Percentiles rank a stretch among this genome's conserved stretches.
phyloP scores from a whole-genome alignment of 352 stramenopile genomes.

The Peronospora destructor region DNA sequence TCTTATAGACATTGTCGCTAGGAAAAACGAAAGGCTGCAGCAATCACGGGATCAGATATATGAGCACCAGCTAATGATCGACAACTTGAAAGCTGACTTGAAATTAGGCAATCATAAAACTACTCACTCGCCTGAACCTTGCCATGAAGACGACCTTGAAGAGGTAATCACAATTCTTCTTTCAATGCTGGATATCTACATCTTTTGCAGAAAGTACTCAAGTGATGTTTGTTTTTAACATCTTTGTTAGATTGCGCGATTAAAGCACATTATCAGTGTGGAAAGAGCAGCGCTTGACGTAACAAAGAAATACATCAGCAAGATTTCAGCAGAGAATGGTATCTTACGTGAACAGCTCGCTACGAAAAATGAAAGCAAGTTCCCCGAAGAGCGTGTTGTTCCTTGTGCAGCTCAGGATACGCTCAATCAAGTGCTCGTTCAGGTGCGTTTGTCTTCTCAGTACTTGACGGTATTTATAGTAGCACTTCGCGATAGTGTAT shows the following conservation, averaged over 20 bases:
- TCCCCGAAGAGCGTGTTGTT: neutral
- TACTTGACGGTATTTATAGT: neutral
- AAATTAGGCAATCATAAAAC: conserved; percentile 11
- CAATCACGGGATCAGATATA: conserved; percentile 44
- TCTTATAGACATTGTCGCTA: conserved; percentile 29
- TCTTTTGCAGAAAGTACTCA: neutral
- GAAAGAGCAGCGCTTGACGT: conserved; percentile 11
- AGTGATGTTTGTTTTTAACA: neutral
- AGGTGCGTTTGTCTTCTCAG: conserved; percentile 5
- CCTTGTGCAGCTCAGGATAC: conserved; percentile 12
- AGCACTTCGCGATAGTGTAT: neutral
- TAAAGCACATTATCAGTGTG: conserved; percentile 17
- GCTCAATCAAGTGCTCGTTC: conserved; percentile 16
- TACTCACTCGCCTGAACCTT: conserved; percentile 11
- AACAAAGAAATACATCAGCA: conserved; percentile 9
- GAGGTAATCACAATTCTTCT: conserved; percentile 20
- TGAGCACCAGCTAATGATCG: conserved; percentile 48
- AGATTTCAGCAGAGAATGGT: conserved; percentile 13
- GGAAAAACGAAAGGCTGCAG: conserved; percentile 40
- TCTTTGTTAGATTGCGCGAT: conserved; percentile 18
- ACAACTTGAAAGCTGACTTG: conserved; percentile 51
- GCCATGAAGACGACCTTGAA: conserved; percentile 28
- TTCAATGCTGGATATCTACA: neutral
- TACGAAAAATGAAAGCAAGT: neutral
- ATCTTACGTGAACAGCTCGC: conserved; percentile 16